Base-by-base conservation (phyloP, 148 eudicot genomes). In the Euryodendron excelsum region DNA sequence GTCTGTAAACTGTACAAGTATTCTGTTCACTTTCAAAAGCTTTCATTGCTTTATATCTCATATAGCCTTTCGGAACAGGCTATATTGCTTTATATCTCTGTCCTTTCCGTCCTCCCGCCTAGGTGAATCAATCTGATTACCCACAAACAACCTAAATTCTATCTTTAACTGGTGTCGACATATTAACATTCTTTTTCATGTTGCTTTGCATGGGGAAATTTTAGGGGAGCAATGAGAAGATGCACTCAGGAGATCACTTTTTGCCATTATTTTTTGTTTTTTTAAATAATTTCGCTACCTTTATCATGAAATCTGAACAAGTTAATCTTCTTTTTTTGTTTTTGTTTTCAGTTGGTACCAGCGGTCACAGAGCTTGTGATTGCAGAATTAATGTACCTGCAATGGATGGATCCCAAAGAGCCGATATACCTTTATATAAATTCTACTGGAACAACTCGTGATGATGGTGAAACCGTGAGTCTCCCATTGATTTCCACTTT, bases 391-490 rank as follows among this genome's bases (percentile, higher is more conserved):
- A 87, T 93, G 97, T 93, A 93, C 84, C 85, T 96, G 75, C 93
- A 91, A 72, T 92, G 87, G 89, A 86, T 84, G 93, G 91, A 91
- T 81, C 88, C 97, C 63, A 88, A 91, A 79, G 95, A 85, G 61
- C 94, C 99, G 37, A 91, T 96, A 69, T 90, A 88, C 66, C 78
- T 96, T 27, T 92, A 93, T 83, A 93, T 96, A 77, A 89, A 93
- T 83, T 96, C 99, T 53, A 87, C 99, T 52, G 99, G 99, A 79
- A 89, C 97, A 63, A 87, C 93, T 64, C 88, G 89, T 60, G 97
- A 89, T 84, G 93, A 96, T 82, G 98, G 94, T 89, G 97, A 88
- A 91, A 77, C 91, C 50, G 99, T 96, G 78, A 91, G 98, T 55
- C 77, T 77, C 75, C 62, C 7, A n/a, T 71, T 27, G 25, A 23